These are phyloP conservation scores for Arabidopsis suecica DNA, from an alignment of 345 rosid species.

Conservation along the genomic window DNA sequence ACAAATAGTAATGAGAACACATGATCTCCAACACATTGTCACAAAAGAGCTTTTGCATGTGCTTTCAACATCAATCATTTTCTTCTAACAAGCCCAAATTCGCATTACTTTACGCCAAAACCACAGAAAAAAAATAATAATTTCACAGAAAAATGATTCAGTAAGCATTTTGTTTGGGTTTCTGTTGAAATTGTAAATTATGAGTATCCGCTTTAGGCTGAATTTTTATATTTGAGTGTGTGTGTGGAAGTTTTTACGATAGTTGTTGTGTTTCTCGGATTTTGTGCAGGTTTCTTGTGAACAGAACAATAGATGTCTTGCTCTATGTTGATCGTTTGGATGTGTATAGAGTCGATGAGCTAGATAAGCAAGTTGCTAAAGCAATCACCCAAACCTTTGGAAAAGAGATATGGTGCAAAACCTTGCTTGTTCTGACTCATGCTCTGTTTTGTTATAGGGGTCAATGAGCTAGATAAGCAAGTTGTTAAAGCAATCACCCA, in stretches of 20 bases:
- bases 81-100: constrained; percentile 9
- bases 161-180: not conserved
- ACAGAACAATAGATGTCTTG: constrained; percentile 74
- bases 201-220: constrained; percentile 2
- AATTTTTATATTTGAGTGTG: not conserved
- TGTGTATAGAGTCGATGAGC: constrained; percentile 87
- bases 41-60: constrained; percentile 36
- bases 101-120: constrained; percentile 5
- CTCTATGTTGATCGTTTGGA: constrained; percentile 82
- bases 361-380: constrained; percentile 75
- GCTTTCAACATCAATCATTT: constrained; percentile 33
- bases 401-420: constrained; percentile 74
- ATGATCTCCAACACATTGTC: constrained; percentile 36
- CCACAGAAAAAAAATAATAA: not conserved
- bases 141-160: not conserved
- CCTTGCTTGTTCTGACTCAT: constrained; percentile 58
- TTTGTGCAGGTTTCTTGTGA: constrained; percentile 72
- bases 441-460: too few species aligned
- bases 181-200: not conserved
- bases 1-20: constrained; percentile 34
- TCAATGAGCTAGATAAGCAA: too few species aligned
- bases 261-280: not conserved
- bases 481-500: too few species aligned
- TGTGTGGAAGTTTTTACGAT: not conserved
- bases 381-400: constrained; percentile 81